Conservation (phyloP, 78 protist species). For the Dictyostelium firmibasis region DNA sequence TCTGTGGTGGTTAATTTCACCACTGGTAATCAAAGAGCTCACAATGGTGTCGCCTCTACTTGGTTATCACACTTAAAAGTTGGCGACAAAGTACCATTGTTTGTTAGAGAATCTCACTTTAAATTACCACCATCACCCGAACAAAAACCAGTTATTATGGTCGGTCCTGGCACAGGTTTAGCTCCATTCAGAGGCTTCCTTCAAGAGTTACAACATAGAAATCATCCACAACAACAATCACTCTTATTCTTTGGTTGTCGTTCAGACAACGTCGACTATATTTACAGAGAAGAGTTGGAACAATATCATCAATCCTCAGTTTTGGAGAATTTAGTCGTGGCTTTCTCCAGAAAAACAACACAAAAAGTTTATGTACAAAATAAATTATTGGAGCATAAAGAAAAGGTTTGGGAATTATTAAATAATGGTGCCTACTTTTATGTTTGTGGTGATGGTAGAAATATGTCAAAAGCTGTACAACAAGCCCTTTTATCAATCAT, state of each 20-base stretch:
- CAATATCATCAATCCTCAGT: constrained; percentile 36
- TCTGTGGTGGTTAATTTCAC: constrained; percentile 83
- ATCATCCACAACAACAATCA: neutral
- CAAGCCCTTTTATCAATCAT: constrained; percentile 40
- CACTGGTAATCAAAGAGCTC: constrained; percentile 61
- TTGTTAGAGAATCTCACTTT: constrained; percentile 86
- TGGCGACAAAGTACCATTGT: constrained; percentile 75
- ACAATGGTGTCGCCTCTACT: constrained; percentile 88
- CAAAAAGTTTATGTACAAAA: constrained; percentile 88
- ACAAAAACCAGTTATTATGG: constrained; percentile 88
- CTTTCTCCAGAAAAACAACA: constrained; percentile 75
- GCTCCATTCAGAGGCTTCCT: constrained; percentile 97
- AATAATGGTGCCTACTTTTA: constrained; percentile 68
- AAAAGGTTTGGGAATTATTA: constrained; percentile 58
- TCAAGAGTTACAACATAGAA: constrained; percentile 65
- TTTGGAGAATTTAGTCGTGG: constrained; percentile 34
- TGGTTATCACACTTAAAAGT: constrained; percentile 70
- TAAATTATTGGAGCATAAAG: constrained; percentile 56
- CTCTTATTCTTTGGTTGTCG: constrained; percentile 95
- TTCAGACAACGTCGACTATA: constrained; percentile 80
- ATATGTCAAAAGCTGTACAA: constrained; percentile 88
- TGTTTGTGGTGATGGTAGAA: constrained; percentile 86
- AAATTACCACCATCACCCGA: constrained; percentile 68
- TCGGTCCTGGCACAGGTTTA: constrained; percentile 98
- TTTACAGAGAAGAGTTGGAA: constrained; percentile 87